phyloP scores from a whole-genome alignment of 139 green algal genomes.

The Picochlorum costavermella region DNA sequence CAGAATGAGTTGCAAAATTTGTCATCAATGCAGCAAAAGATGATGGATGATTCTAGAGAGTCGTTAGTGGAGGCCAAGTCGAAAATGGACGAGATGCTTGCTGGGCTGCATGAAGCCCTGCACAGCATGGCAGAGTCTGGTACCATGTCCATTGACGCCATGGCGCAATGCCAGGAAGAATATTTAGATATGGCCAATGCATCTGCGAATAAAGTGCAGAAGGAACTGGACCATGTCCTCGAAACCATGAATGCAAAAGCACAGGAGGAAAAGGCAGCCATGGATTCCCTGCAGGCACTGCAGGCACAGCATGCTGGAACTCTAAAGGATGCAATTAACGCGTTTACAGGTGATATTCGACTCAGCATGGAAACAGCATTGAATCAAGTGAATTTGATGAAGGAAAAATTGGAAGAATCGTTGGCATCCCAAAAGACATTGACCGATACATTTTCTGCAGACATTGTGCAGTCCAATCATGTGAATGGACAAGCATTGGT shows the following conservation, averaged over 20 bases:
- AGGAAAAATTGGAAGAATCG: not conserved
- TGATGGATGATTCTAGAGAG: not conserved
- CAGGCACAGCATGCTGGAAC: slow-evolving; percentile 8
- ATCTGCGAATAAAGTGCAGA: slow-evolving; percentile 15
- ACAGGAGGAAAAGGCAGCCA: slow-evolving; percentile 18
- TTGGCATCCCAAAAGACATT: slow-evolving; percentile 10
- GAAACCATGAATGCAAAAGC: slow-evolving; percentile 2
- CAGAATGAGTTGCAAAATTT: slow-evolving; percentile 2
- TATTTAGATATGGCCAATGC: slow-evolving; percentile 3
- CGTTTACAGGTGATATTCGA: slow-evolving; percentile 7
- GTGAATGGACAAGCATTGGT: no score
- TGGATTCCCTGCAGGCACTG: slow-evolving; percentile 12
- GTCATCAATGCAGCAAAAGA: not conserved
- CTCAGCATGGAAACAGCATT: slow-evolving; percentile 7
- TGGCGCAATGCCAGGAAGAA: slow-evolving; percentile 16
- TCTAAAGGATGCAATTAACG: not conserved
- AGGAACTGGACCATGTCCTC: slow-evolving; percentile 14
- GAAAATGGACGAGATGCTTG: not conserved
- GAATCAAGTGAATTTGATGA: slow-evolving; percentile 2
- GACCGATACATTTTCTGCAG: no score
- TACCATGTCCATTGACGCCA: slow-evolving; percentile 1
- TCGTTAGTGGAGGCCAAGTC: not conserved
- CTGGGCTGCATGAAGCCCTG: not conserved
- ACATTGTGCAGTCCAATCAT: no score
- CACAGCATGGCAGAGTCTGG: slow-evolving; percentile 21